Evolutionary conservation across 2,329 filamentous ascomycete genomes (phyloP), one percentile per base, ranked within the genome.

Genomic region (Leptographium flavum): DNA sequence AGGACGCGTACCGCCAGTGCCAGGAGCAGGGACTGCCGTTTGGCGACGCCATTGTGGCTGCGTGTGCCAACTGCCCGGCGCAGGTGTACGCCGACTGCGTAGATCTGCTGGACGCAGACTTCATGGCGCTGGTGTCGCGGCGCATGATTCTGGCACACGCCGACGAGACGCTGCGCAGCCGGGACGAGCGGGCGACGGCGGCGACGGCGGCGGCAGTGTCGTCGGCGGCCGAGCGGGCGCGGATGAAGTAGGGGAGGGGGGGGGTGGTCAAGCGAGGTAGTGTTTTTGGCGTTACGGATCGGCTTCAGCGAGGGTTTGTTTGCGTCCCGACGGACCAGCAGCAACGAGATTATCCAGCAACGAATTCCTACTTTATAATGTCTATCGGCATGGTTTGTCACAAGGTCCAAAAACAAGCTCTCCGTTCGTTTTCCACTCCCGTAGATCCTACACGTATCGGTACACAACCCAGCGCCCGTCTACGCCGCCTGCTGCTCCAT

Each of bases 401-500:
- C n/a, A n/a, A n/a, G n/a, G n/a, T n/a, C n/a, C n/a, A n/a, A n/a
- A 27, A 6, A 27, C 25, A 27, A 27, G 25, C 25, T 27, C 25
- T 27, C 25, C 25, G 10, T 10, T 39, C 30, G 39, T 22, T n/a
- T 15, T 23, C 13, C 17, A 25, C 22, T 14, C 15, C 21, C 27
- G 27, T 44, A 31, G n/a, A n/a, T 39, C 28, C 25, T 37, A 37
- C 39, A 49, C 36, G 32, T 35, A 15, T 35, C 27, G 27, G 31
- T 37, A 37, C 39, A 49, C 36, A 30, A 31, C 17, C 25, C 27
- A 11, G 31, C 13, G 17, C 27, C 23, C 21, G 3, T 21, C 30
- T 35, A 42, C 11, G 37, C 43, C 10, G 53, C 51, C 50, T 67
- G 65, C 52, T 68, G 63, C 42, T 64, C 56, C 64, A 79, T 74